Evolutionary conservation across 495 filamentous ascomycete genomes (phyloP).

Genomic region (Polyplosphaeria fusca): DNA sequence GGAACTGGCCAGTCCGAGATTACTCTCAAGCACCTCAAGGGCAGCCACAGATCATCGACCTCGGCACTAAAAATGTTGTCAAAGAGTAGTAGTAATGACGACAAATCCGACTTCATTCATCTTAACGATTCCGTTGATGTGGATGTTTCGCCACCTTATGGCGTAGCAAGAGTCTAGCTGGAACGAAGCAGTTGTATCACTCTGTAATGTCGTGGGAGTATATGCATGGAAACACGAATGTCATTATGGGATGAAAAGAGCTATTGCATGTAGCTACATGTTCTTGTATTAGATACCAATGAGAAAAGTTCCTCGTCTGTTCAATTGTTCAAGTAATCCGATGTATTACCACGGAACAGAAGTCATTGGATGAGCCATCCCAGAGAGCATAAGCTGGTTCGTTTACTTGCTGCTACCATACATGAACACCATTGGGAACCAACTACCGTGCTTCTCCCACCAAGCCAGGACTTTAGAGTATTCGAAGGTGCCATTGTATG

Average conservation of each 20-base stretch:
- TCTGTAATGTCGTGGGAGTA: not conserved
- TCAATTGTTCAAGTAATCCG: not conserved
- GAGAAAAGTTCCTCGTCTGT: not conserved
- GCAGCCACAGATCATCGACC: slow-evolving; percentile 2
- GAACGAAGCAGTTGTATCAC: slow-evolving; percentile 4
- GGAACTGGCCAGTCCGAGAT: not conserved
- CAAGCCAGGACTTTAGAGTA: too few species aligned
- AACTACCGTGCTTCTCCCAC: not conserved
- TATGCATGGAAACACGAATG: not conserved
- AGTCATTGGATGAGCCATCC: not conserved
- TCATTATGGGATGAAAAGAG: not conserved
- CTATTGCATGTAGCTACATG: not conserved
- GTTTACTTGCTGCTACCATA: not conserved
- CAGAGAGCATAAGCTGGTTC: not conserved
- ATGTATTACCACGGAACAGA: not conserved
- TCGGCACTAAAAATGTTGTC: not conserved
- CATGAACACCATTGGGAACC: not conserved
- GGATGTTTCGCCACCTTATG: slow-evolving; percentile 1
- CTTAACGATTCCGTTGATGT: slow-evolving; percentile 1
- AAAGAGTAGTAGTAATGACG: not conserved
- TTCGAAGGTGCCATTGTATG: too few species aligned
- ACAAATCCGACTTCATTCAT: slow-evolving; percentile 2
- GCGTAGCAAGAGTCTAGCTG: not conserved
- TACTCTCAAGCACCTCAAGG: not conserved
- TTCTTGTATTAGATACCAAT: not conserved